Percentiles rank a stretch among this genome's conserved stretches.
These are phyloP conservation scores for Colletotrichum musae DNA, from an alignment of 2,329 filamentous ascomycete genomes.

Conservation along the genomic window DNA sequence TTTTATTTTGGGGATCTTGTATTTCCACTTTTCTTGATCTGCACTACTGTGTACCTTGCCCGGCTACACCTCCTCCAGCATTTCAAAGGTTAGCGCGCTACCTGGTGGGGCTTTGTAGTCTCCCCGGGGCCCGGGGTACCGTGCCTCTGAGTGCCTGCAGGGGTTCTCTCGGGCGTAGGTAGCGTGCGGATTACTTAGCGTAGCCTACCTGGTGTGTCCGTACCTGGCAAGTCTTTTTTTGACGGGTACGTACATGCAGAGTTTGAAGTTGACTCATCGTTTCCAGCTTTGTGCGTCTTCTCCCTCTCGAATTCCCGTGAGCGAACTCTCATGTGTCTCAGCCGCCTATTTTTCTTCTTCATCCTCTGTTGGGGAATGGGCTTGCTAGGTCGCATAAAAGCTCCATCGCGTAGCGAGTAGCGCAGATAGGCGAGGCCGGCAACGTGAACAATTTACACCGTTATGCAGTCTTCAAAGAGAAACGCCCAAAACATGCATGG, in stretches of 20 bases:
- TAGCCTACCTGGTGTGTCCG: no score
- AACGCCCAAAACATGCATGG: constrained; percentile 1
- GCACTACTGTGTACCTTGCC: neutral
- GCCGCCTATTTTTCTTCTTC: neutral
- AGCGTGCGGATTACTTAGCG: neutral
- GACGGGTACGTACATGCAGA: neutral
- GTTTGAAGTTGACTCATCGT: constrained; percentile 39
- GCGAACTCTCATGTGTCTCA: constrained; percentile 15
- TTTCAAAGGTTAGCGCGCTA: no score
- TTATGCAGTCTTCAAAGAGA: constrained; percentile 18
- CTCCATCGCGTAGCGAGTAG: neutral
- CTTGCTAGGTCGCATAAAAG: constrained; percentile 13
- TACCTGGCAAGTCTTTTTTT: neutral
- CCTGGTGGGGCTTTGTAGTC: neutral
- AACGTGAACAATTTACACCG: constrained; percentile 22
- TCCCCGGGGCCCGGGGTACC: constrained; percentile 28
- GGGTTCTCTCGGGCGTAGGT: neutral
- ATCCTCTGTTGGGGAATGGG: neutral
- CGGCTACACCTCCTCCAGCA: constrained; percentile 1
- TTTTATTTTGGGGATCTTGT: neutral
- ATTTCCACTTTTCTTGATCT: constrained; percentile 2
- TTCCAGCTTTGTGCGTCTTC: constrained; percentile 4
- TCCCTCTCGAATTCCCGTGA: constrained; percentile 17
- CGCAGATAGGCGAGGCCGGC: constrained; percentile 2
- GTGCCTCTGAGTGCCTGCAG: neutral